Evolutionary conservation across 2,329 filamentous ascomycete genomes (phyloP), one percentile per base, ranked within the genome.

Genomic region (Berkeleyomyces basicola): DNA sequence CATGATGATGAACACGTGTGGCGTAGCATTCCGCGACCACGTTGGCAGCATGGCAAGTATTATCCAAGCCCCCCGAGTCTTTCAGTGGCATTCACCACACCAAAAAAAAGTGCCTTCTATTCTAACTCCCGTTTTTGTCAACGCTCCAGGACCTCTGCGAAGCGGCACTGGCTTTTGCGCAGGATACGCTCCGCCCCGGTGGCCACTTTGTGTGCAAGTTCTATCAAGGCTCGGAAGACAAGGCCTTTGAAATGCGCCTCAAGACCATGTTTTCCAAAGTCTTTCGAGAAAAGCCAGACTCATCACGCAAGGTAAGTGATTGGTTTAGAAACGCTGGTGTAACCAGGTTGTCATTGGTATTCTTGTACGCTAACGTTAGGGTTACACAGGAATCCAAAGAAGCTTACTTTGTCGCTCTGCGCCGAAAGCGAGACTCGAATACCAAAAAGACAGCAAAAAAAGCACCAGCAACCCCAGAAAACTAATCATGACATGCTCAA

Each of bases 1-100:
- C 82, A 99, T 99, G 93, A 87, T 99, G 86, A 96, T 96, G 90
- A 99, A 99, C 75, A 96, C 92, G 69, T 96, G 88, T 75, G 93
- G 93, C 63, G 87, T 89, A 70, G 75, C 75, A 23, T 93, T 95
- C 71, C 83, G 85, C 67, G 93, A 99, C 74, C 93, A 99, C 74
- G 86, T 84, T 7, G 88, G 89, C 39, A 96, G 90, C 75, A 97
- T 99, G 89, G 92, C 96, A 75, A 71, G 85, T 72, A 31, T 23
- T 57, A n/a, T 57, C 3, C 4, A 39, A 4, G 14, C 10, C 53
- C 16, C 4, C 11, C 23, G 3, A 59, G 49, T n/a, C 36, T 62
- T 31, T 55, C 44, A 65, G 40, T 43, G 36, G 40, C 51, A 42
- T 58, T 51, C 7, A 33, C 39, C 53, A 42, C 14, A 23, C 23